Evolutionary conservation across 208 protist genomes (phyloP).

Genomic region (Kentomonas sorsogonicus): DNA sequence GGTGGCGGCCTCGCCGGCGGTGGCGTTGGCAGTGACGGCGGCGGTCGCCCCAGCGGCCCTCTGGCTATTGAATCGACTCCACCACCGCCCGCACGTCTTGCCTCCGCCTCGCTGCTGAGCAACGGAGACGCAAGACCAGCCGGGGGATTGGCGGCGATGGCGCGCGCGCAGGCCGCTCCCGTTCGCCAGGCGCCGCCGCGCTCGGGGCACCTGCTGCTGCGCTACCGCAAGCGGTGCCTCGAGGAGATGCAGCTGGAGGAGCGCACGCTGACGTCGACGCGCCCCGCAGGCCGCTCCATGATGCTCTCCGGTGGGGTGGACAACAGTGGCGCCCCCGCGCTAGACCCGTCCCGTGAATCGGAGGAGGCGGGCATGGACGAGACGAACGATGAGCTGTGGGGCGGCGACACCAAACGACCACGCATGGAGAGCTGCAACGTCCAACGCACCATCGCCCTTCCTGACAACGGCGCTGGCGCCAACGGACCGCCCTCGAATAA

Average conservation of each 20-base stretch:
- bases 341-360: neutral
- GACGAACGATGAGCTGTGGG: neutral
- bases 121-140: neutral
- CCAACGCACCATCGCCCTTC: neutral
- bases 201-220: constrained; percentile 42
- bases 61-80: neutral
- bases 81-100: neutral
- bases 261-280: neutral
- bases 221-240: constrained; percentile 61
- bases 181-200: neutral
- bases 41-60: neutral
- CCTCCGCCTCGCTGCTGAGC: neutral
- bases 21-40: neutral
- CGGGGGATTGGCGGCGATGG: neutral
- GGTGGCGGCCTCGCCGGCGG: neutral
- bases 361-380: neutral
- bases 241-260: constrained; percentile 45
- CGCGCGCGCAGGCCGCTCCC: neutral
- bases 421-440: too few species aligned
- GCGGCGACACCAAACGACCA: neutral
- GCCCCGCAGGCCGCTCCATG: neutral
- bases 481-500: too few species aligned
- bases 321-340: too few species aligned
- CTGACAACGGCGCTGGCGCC: too few species aligned
- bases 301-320: neutral